phyloP scores from a whole-genome alignment of 208 protist genomes.

The Trypanosoma boissoni region DNA sequence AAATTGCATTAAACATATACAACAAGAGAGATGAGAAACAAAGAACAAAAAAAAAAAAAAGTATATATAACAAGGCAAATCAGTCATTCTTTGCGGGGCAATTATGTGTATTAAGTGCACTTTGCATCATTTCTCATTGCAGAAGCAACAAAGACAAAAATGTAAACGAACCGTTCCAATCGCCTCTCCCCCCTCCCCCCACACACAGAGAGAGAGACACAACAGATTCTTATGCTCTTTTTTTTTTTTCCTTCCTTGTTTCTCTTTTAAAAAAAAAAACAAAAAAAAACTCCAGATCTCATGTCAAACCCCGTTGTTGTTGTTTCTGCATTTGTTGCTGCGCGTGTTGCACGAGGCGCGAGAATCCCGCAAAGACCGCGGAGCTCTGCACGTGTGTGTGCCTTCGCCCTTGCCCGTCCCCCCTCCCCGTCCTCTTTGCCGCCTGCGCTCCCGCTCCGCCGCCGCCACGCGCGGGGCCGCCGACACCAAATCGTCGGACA shows the following conservation, averaged over 20 bases:
- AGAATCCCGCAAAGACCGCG: constrained; percentile 36
- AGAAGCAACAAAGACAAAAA: too few relatives aligned
- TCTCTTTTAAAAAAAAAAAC: constrained; percentile 5
- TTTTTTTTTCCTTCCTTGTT: constrained; percentile 21
- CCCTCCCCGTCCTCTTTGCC: neutral
- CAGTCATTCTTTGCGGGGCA: too few relatives aligned
- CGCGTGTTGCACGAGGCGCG: constrained; percentile 23
- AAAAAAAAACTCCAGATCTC: neutral
- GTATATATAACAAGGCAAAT: constrained; percentile 14
- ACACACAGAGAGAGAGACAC: too few relatives aligned
- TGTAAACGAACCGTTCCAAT: too few relatives aligned
- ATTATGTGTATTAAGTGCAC: too few relatives aligned
- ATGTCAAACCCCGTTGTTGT: neutral
- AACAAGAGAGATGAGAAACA: constrained; percentile 6
- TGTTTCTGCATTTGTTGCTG: constrained; percentile 12
- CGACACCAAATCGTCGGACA: constrained; percentile 31
- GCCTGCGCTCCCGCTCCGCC: constrained; percentile 26
- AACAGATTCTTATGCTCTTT: constrained; percentile 1
- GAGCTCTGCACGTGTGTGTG: constrained; percentile 19
- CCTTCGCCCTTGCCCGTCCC: neutral
- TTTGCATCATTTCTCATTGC: too few relatives aligned
- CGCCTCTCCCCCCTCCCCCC: too few relatives aligned
- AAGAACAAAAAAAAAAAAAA: neutral
- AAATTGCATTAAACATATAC: too few relatives aligned
- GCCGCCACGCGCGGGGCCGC: constrained; percentile 38